A percentile compares a stretch with the other conserved stretches of the same genome.
These are phyloP conservation scores for Saccharomyces pastorianus DNA, from an alignment of 1,139 yeast genomes.

Conservation along the genomic window DNA sequence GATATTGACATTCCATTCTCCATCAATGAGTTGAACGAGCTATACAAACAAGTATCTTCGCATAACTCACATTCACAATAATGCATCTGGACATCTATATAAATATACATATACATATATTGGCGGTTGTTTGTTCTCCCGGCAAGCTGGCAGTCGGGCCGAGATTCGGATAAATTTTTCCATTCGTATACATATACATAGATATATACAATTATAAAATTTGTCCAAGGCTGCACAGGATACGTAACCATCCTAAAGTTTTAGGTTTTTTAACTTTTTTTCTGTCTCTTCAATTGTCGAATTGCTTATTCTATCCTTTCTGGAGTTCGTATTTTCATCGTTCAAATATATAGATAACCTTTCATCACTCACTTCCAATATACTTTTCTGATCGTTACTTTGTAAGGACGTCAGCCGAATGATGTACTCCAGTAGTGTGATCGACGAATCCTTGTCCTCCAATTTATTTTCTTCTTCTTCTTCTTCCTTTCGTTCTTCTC, in stretches of 20 bases:
- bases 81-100: background rate
- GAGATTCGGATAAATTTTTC: too few relatives aligned
- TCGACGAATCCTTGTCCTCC: conserved; percentile 22
- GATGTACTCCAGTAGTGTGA: conserved; percentile 60
- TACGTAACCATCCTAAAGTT: conserved; percentile 1
- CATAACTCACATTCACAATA: background rate
- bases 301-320: conserved; percentile 7
- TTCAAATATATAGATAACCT: conserved; percentile 53
- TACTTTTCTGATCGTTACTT: conserved; percentile 48
- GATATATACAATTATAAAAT: background rate
- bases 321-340: conserved; percentile 41
- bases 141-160: too few relatives aligned
- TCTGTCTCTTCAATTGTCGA: conserved; percentile 1
- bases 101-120: background rate
- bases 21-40: background rate
- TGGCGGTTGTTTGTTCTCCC: too few relatives aligned
- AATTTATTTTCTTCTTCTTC: conserved; percentile 17
- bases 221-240: background rate
- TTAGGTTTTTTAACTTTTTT: background rate
- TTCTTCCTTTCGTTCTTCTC: conserved; percentile 13
- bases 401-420: conserved; percentile 57
- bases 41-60: background rate
- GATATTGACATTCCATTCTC: background rate
- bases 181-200: background rate
- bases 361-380: conserved; percentile 58